Percentiles rank a stretch among this genome's conserved stretches.
These are phyloP conservation scores for Bryopsis sp. DNA, from an alignment of 139 green algal species.

Conservation along the genomic window DNA sequence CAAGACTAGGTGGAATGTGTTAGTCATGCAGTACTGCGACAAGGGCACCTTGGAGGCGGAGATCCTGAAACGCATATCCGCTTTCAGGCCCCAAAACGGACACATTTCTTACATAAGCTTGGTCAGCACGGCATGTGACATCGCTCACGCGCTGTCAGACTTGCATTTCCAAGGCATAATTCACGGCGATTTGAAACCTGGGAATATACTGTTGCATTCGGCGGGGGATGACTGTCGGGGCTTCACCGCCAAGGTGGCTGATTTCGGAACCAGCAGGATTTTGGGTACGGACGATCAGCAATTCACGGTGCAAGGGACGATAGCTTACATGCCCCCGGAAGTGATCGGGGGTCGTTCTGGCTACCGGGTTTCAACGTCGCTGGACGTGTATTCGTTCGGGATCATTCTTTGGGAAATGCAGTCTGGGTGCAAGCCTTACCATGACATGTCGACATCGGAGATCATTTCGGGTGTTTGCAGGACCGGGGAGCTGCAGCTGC, in stretches of 20 bases:
- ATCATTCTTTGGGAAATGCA: conserved; percentile 12
- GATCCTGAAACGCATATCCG: too few species aligned
- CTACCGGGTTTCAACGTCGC: too few species aligned
- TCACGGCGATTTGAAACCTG: conserved; percentile 8
- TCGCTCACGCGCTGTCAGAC: conserved; percentile 36
- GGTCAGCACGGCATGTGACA: conserved; percentile 38
- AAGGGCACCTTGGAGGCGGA: background rate
- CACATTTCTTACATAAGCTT: too few species aligned
- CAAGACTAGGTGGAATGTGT: conserved; percentile 11
- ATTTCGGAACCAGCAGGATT: background rate
- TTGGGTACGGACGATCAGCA: conserved; percentile 18
- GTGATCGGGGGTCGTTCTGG: conserved; percentile 28
- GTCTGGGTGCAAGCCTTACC: too few species aligned
- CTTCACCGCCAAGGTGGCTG: background rate
- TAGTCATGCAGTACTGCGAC: conserved; percentile 17
- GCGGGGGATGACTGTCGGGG: background rate
- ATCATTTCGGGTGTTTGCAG: too few species aligned
- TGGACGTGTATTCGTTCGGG: conserved; percentile 10
- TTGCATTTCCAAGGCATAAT: background rate
- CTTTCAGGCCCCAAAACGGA: too few species aligned
- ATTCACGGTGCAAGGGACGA: conserved; percentile 10
- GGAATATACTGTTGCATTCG: background rate
- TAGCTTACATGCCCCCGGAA: conserved; percentile 41
- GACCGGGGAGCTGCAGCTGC: too few species aligned
- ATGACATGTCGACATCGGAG: too few species aligned